Evolutionary conservation across 2,329 filamentous ascomycete genomes (phyloP).

Genomic region (Trichoderma cornu-damae): DNA sequence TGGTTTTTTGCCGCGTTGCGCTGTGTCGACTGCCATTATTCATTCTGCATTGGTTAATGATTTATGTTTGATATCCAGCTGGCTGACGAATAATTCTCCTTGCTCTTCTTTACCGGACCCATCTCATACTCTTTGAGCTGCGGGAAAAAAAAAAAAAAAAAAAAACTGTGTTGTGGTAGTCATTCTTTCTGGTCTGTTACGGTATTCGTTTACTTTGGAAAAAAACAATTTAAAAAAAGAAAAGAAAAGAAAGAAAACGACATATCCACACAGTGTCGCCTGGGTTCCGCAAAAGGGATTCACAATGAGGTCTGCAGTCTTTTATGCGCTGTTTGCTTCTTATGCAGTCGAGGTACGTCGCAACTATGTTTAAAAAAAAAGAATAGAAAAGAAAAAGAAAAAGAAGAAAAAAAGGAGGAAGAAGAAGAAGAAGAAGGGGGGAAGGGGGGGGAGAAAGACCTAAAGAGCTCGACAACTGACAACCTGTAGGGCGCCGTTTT

Average conservation of each 20-base stretch:
- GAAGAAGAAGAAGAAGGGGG: too few species aligned
- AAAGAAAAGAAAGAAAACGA: neutral
- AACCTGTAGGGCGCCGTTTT: constrained; percentile 12
- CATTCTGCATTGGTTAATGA: constrained; percentile 6
- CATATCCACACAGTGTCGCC: too few species aligned
- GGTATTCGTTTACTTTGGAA: neutral
- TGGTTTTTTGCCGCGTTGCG: neutral
- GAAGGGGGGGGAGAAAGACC: neutral
- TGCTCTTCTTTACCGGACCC: constrained; percentile 1
- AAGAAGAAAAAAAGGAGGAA: too few species aligned
- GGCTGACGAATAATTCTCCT: constrained; percentile 1
- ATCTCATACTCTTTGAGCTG: constrained; percentile 1
- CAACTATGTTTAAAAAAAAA: too few species aligned
- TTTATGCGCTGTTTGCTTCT: constrained; percentile 22
- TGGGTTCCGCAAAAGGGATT: too few species aligned
- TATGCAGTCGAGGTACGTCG: constrained; percentile 22
- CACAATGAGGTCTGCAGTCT: constrained; percentile 22
- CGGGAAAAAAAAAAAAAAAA: constrained; percentile 25
- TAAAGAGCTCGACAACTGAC: neutral
- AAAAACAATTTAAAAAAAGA: neutral
- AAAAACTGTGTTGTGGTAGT: constrained; percentile 28
- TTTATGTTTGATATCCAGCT: constrained; percentile 15
- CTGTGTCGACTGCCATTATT: neutral
- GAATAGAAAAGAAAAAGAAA: too few species aligned
- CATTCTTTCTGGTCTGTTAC: neutral